phyloP scores from a whole-genome alignment of 331 rosid species.

The Malus hybrid region DNA sequence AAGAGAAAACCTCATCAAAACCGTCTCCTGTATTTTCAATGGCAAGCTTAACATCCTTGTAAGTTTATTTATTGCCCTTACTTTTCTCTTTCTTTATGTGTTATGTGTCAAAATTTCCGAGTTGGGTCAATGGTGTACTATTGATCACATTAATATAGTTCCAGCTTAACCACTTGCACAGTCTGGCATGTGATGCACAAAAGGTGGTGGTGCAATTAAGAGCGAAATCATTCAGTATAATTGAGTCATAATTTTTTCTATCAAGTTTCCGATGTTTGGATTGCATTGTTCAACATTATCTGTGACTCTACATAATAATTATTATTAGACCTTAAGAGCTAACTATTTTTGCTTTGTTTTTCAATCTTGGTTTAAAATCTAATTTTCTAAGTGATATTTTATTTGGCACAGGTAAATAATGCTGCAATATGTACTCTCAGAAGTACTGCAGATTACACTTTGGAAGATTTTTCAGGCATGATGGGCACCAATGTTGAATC shows the following conservation, averaged over 20 bases:
- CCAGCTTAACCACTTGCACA: neutral
- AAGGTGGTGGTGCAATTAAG: neutral
- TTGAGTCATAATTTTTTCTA: neutral
- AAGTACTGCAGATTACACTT: slow-evolving; percentile 15
- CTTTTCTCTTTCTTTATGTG: neutral
- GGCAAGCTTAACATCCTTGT: slow-evolving; percentile 71
- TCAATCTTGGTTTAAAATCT: neutral
- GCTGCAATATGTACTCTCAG: slow-evolving; percentile 28
- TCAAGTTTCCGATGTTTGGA: neutral
- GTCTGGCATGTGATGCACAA: neutral
- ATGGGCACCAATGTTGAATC: slow-evolving; percentile 42
- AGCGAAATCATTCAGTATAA: neutral
- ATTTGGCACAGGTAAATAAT: slow-evolving; percentile 39
- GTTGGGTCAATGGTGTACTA: neutral
- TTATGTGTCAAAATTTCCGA: neutral
- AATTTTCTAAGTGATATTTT: neutral
- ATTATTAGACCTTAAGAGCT: neutral
- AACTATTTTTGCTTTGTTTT: neutral
- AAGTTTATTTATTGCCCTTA: neutral
- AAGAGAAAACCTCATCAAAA: slow-evolving; percentile 35
- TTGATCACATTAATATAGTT: neutral
- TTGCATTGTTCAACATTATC: neutral
- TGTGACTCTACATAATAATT: neutral
- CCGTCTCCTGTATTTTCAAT: slow-evolving; percentile 29
- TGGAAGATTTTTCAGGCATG: slow-evolving; percentile 38